phyloP scores from a whole-genome alignment of 1,139 yeast species.

The Debaryomyces subglobosus region DNA sequence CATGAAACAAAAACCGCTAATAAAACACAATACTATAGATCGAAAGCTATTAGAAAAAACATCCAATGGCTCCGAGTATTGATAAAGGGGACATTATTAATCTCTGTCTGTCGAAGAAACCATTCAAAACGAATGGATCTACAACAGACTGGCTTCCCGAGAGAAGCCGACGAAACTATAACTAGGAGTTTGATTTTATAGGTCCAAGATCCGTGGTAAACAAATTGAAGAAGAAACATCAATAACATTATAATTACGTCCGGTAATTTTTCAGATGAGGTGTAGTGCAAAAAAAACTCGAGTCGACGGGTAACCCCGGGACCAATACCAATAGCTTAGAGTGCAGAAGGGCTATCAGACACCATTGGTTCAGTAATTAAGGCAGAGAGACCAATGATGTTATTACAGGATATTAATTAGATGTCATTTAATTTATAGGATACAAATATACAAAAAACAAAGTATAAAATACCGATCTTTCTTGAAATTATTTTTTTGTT shows the following conservation, averaged over 20 bases:
- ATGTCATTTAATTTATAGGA: constrained; percentile 26
- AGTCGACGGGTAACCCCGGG: constrained; percentile 13
- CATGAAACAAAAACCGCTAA: constrained; percentile 29
- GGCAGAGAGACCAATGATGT: neutral
- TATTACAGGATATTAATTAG: constrained; percentile 10
- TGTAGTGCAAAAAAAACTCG: neutral
- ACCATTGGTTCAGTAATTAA: neutral
- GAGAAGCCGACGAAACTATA: constrained; percentile 8
- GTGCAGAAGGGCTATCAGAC: neutral
- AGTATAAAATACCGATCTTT: constrained; percentile 11
- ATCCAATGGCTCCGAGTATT: constrained; percentile 18
- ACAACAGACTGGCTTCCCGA: constrained; percentile 6
- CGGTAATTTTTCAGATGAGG: constrained; percentile 6
- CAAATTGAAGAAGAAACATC: constrained; percentile 35
- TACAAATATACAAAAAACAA: constrained; percentile 23
- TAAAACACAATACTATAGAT: constrained; percentile 18
- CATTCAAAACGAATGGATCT: constrained; percentile 25
- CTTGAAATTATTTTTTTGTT: constrained; percentile 15
- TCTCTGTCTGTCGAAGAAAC: constrained; percentile 14
- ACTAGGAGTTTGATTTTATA: constrained; percentile 16
- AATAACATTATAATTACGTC: neutral
- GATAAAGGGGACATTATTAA: constrained; percentile 17
- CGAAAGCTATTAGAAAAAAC: constrained; percentile 17
- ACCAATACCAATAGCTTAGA: neutral
- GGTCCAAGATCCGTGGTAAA: constrained; percentile 44